Evolutionary conservation across 2,329 filamentous ascomycete genomes (phyloP).

Genomic region (Triangularia setosa): DNA sequence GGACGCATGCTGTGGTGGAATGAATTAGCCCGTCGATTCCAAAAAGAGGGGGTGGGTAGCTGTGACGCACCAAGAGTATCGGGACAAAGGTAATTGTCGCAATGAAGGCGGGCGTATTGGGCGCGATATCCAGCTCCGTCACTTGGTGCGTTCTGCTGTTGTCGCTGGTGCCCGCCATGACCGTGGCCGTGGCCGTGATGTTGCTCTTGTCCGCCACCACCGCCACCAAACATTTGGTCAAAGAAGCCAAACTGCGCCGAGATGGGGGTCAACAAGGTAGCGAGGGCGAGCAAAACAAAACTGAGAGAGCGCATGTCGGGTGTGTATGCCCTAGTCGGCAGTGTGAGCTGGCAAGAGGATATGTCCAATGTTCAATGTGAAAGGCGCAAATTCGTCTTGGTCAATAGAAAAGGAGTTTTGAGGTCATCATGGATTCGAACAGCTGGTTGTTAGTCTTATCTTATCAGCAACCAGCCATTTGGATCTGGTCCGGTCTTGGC

Average conservation of each 20-base stretch:
- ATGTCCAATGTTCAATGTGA: not conserved
- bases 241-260: slow-evolving; percentile 94
- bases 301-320: slow-evolving; percentile 31
- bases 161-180: slow-evolving; percentile 52
- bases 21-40: not conserved
- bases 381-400: not conserved
- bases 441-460: slow-evolving; percentile 18
- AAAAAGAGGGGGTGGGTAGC: not conserved
- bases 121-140: slow-evolving; percentile 71
- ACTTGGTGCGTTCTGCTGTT: slow-evolving; percentile 75
- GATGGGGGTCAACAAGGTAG: slow-evolving; percentile 45
- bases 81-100: slow-evolving; percentile 90
- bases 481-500: not conserved
- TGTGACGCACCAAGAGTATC: slow-evolving; percentile 63
- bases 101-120: slow-evolving; percentile 59
- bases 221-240: slow-evolving; percentile 87
- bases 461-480: slow-evolving; percentile 15
- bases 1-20: slow-evolving; percentile 69
- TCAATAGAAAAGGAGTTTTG: not conserved
- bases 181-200: slow-evolving; percentile 52
- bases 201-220: slow-evolving; percentile 36
- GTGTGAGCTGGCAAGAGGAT: not conserved
- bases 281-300: slow-evolving; percentile 50
- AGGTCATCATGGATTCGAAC: not conserved
- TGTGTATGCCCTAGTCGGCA: not conserved